Evolutionary conservation across 768 basidiomycete species (phyloP).

Genomic region (Coprinopsis marcescibilis): DNA sequence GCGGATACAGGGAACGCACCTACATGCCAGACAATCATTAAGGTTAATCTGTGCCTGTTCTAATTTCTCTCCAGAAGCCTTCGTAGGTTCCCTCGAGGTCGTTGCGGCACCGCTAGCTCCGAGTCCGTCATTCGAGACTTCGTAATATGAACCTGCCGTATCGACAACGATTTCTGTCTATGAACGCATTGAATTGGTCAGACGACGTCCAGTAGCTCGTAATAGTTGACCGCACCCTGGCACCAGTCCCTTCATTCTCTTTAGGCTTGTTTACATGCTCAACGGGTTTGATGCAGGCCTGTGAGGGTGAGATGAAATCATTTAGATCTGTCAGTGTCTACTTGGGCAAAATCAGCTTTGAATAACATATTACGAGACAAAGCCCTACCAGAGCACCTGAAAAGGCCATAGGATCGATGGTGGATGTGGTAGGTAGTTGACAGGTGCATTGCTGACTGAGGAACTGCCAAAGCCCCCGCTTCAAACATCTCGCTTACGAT

Average conservation of each 20-base stretch:
- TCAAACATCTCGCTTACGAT: slow-evolving; percentile 4
- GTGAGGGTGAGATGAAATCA: slow-evolving; percentile 94
- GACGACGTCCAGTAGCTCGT: neutral
- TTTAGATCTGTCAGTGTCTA: slow-evolving; percentile 92
- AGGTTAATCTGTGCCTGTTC: slow-evolving; percentile 93
- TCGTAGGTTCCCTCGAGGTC: slow-evolving; percentile 1
- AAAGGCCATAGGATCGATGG: slow-evolving; percentile 57
- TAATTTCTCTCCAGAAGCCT: slow-evolving; percentile 48
- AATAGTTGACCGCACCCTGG: slow-evolving; percentile 29
- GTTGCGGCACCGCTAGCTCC: slow-evolving; percentile 5
- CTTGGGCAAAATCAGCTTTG: slow-evolving; percentile 4
- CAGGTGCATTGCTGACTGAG: slow-evolving; percentile 12
- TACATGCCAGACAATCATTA: slow-evolving; percentile 98
- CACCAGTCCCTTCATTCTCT: slow-evolving; percentile 26
- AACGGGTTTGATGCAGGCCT: slow-evolving; percentile 97
- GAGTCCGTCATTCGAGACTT: slow-evolving; percentile 41
- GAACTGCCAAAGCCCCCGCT: neutral
- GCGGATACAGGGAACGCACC: slow-evolving; percentile 43
- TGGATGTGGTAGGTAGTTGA: neutral
- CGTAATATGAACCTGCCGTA: slow-evolving; percentile 79
- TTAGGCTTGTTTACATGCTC: slow-evolving; percentile 30
- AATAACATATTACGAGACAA: slow-evolving; percentile 4
- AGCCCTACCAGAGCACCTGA: slow-evolving; percentile 75
- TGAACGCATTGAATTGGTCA: neutral
- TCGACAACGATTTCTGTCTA: slow-evolving; percentile 95